These are phyloP conservation scores for Thelonectria discophora DNA, from an alignment of 2,329 filamentous ascomycete genomes.

Conservation along the genomic window DNA sequence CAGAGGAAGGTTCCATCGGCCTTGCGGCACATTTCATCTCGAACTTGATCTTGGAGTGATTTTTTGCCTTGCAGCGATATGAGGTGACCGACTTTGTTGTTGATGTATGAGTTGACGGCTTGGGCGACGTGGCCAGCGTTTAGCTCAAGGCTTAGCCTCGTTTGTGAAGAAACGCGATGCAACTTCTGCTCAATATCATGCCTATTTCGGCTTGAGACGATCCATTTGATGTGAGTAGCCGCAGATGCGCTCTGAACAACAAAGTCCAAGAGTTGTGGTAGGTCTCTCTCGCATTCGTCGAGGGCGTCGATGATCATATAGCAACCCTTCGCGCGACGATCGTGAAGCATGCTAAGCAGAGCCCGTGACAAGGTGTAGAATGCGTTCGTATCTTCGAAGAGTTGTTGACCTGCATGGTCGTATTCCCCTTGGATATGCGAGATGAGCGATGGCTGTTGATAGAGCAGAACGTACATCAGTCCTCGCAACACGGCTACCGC, in stretches of 20 bases:
- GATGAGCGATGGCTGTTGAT: constrained; percentile 3
- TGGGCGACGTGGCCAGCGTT: background rate
- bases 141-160: constrained; percentile 43
- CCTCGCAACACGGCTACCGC: no score
- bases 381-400: constrained; percentile 48
- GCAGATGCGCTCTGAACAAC: background rate
- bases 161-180: constrained; percentile 25
- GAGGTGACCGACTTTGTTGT: background rate
- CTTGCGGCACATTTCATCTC: background rate
- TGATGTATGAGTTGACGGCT: background rate
- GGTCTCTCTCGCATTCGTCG: constrained; percentile 3
- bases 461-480: no score
- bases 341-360: no score
- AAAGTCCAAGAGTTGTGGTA: constrained; percentile 5
- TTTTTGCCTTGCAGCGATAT: background rate
- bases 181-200: constrained; percentile 44
- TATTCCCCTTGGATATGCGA: background rate
- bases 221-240: constrained; percentile 47
- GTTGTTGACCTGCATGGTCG: background rate
- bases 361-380: constrained; percentile 77
- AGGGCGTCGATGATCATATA: background rate
- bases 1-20: constrained; percentile 43
- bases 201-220: constrained; percentile 56
- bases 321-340: background rate
- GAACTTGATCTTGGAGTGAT: background rate